Evolutionary conservation across 2,329 filamentous ascomycete species (phyloP).

Genomic region (Gremmenia infestans): DNA sequence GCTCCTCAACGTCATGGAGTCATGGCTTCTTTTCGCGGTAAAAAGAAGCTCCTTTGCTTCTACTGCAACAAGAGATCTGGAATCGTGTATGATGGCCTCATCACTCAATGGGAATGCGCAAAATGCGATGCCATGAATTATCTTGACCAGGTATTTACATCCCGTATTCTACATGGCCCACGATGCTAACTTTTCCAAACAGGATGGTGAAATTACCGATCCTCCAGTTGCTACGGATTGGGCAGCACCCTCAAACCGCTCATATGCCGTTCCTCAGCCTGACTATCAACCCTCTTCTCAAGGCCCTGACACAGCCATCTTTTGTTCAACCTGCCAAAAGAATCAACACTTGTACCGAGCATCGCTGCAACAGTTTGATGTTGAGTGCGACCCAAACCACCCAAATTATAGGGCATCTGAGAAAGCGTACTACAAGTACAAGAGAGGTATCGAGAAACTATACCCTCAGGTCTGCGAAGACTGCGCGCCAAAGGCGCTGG

Average conservation of each 20-base stretch:
- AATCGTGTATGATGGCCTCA: constrained; percentile 50
- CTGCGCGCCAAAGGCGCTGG: constrained; percentile 71
- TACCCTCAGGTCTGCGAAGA: constrained; percentile 85
- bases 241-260: constrained; percentile 37
- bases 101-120: constrained; percentile 66
- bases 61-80: constrained; percentile 72
- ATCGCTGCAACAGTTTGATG: constrained; percentile 75
- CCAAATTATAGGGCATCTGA: constrained; percentile 64
- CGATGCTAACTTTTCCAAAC: constrained; percentile 9
- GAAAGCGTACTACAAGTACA: constrained; percentile 63
- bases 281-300: constrained; percentile 26
- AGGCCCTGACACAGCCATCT: constrained; percentile 40
- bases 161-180: neutral
- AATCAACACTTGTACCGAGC: constrained; percentile 82
- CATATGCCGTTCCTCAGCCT: constrained; percentile 43
- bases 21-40: constrained; percentile 20
- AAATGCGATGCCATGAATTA: constrained; percentile 84
- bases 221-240: constrained; percentile 63
- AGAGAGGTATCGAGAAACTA: constrained; percentile 66
- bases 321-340: constrained; percentile 75
- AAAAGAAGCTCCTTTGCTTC: constrained; percentile 60
- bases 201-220: constrained; percentile 88
- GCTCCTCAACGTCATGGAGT: constrained; percentile 16
- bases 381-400: constrained; percentile 57
- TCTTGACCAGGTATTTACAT: constrained; percentile 67